Base-by-base conservation (phyloP, 257 asterid genomes). In the Capsicum chinense region DNA sequence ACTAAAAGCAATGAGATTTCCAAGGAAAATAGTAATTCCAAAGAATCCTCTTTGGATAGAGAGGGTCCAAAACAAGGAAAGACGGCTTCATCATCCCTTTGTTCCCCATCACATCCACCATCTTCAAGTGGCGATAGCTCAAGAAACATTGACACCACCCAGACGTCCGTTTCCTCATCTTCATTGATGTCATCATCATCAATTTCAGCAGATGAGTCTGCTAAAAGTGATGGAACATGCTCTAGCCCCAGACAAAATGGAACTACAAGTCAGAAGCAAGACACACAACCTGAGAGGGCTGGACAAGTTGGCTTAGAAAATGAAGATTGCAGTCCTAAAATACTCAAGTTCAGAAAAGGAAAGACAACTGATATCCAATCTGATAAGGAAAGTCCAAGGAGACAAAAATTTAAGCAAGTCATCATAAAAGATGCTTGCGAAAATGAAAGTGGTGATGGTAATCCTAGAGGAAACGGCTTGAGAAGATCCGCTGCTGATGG, bases 331-430 rank as follows among this genome's bases (percentile, higher is more conserved):
- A 33, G 33, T 54, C 50, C 82, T 33, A 78, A 54, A 33, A 11
- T 26, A 47, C 82, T 78, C 64, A 54, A 78, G 64, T 54, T 78
- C 82, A 78, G 33, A 78, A 54, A 33, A 33, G 82, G 82, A 56
- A 78, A 54, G 64, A 78, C 64, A 26, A 26, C n/a, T 54, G 82
- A 78, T 78, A 52, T 15, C 64, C 64, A 78, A 39, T 26, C 33
- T 26, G 82, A 78, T 64, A 26, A 26, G 1, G 5, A 2, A 5
- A 54, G 64, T 78, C 39, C 80, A 14, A 35, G 6, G 82, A 78
- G 60, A 54, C 82, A 52, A 78, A 54, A 78, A 11, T 56, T 52
- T 9, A 54, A 63, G 50, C 82, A 78, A 78, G 82, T 78, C 48
- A 14, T 33, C 64, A 9, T 26, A 7, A 39, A 54, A 52, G 50